These are phyloP conservation scores for Calonectria hongkongensis DNA, from an alignment of 2,329 filamentous ascomycete genomes.

Conservation along the genomic window DNA sequence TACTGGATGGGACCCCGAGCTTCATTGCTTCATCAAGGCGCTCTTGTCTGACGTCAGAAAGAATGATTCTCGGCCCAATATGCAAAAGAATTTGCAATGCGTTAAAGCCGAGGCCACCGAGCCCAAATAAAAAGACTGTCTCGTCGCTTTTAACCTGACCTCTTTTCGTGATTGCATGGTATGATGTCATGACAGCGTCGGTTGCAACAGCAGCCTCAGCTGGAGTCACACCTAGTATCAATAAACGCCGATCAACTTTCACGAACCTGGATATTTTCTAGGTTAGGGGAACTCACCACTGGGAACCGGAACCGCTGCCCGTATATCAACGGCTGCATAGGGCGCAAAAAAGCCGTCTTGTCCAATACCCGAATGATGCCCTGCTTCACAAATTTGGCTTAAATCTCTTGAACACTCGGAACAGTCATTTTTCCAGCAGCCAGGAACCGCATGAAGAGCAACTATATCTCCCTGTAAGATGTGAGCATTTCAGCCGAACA, in stretches of 20 bases:
- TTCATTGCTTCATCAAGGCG: constrained; percentile 43
- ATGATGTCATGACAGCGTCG: constrained; percentile 49
- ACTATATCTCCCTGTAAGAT: constrained; percentile 45
- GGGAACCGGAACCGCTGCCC: constrained; percentile 44
- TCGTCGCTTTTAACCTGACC: constrained; percentile 42
- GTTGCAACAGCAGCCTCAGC: constrained; percentile 48
- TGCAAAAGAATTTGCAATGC: constrained; percentile 45
- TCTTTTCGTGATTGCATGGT: constrained; percentile 46
- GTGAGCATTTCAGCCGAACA: neutral
- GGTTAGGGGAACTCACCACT: constrained; percentile 13
- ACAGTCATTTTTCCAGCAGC: constrained; percentile 40
- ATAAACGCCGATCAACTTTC: too few relatives aligned
- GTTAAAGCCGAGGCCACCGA: constrained; percentile 46
- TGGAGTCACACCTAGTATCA: constrained; percentile 38
- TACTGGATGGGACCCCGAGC: constrained; percentile 33
- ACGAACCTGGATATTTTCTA: too few relatives aligned
- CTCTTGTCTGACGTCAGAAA: constrained; percentile 47
- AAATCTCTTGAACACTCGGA: constrained; percentile 63
- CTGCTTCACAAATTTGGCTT: constrained; percentile 59
- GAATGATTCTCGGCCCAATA: constrained; percentile 43
- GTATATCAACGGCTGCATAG: constrained; percentile 57
- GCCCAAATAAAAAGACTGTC: constrained; percentile 45
- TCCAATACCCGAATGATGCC: constrained; percentile 65
- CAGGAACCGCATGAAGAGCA: constrained; percentile 49
- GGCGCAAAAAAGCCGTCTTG: constrained; percentile 66